Base-by-base conservation (phyloP, 2,329 filamentous ascomycete genomes). In the Colletotrichum liaoningense region DNA sequence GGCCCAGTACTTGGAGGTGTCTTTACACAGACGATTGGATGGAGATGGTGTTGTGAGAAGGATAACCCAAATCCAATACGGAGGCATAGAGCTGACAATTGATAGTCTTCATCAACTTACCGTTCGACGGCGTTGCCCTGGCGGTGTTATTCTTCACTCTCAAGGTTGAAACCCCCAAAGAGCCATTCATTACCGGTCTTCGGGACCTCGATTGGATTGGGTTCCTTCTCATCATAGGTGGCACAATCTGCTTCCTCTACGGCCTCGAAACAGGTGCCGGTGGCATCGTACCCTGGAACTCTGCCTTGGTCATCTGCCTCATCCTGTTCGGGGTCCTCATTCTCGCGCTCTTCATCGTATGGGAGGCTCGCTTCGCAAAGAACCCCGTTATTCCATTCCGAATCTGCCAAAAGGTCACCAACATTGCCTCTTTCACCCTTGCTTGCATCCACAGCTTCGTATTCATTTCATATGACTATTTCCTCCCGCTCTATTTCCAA, bases 401-500 rank as follows among this genome's bases (percentile, higher is more conserved):
- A 1, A 80, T 92, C 1, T 91, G 92, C 77, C 80, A 80, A 1
- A 81, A 83, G 5, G 73, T 78, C 7, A 87, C 88, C 0, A 90
- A 89, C 72, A 77, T 88, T 11, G 89, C 88, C 3, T 81, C 83
- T 0, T 82, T 90, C n/a, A 60, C 52, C 9, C 66, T 80, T 6
- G 67, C 76, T 12, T 81, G 80, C 64, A 67, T 79, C 9, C 81
- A 83, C 71, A 79, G 79, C 35, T 78, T 89, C 79, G 85, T 87
- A 9, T 90, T 89, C 79, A 90, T 91, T 11, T 86, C 84, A 0
- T 85, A 83, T 14, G 88, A 89, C 68, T 92, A 90, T 79, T 92
- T 90, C 76, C 83, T 92, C 26, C 90, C 91, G 0, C 83, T 92
- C 0, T 92, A 88, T 79, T 88, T 92, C 56, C 90, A 93, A 78